Evolutionary conservation across 2,329 filamentous ascomycete genomes (phyloP).

Genomic region (Aspergillus pseudoviridinutans): DNA sequence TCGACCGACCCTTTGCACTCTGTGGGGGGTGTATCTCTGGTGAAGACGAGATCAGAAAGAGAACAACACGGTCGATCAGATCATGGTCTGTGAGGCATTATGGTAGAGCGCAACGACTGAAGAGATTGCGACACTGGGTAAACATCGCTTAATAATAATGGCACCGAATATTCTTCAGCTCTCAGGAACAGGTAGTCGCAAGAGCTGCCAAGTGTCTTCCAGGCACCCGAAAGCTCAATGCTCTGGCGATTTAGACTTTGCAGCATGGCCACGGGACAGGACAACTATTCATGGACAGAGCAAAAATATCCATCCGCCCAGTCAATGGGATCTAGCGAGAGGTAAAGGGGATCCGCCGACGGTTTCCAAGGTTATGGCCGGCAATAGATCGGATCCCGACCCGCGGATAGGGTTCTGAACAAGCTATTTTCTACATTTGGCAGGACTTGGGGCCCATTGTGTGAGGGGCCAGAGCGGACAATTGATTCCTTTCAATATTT

Average conservation of each 20-base stretch:
- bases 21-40: neutral
- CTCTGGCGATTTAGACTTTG: neutral
- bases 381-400: neutral
- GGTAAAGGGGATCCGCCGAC: neutral
- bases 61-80: neutral
- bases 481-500: neutral
- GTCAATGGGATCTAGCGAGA: neutral
- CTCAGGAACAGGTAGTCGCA: neutral
- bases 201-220: neutral
- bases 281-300: neutral
- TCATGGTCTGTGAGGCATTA: neutral
- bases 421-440: neutral
- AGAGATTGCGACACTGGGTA: neutral
- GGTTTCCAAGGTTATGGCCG: neutral
- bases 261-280: too few species aligned
- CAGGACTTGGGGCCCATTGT: neutral
- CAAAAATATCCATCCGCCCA: neutral
- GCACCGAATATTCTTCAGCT: neutral
- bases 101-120: neutral
- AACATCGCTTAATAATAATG: neutral
- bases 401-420: neutral
- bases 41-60: neutral
- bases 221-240: neutral
- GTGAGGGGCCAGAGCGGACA: too few species aligned
- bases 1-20: neutral